A percentile compares a stretch with the other conserved stretches of the same genome.
phyloP scores from a whole-genome alignment of 176 grass and related monocot species.

The Pontederia crassipes region DNA sequence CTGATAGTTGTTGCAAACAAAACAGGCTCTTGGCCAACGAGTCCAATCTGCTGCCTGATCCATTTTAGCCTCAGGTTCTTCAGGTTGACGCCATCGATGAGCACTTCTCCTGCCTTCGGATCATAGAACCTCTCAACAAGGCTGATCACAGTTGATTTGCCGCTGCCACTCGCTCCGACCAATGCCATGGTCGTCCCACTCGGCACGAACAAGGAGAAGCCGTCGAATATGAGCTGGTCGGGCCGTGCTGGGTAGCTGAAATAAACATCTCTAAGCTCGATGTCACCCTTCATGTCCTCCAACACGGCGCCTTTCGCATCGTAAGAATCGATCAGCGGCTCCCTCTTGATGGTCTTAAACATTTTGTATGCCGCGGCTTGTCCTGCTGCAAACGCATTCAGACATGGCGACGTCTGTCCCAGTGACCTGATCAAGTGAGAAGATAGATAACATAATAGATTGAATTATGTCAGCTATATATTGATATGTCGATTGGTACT shows the following conservation, averaged over 20 bases:
- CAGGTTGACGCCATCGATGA: conserved; percentile 56
- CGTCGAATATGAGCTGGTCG: conserved; percentile 42
- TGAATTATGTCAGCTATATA: no score
- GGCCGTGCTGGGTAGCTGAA: conserved; percentile 64
- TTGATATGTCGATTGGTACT: conserved; percentile 19
- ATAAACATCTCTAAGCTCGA: conserved; percentile 49
- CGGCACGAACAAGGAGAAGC: conserved; percentile 47
- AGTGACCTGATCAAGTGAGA: conserved; percentile 31
- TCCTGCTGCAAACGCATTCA: conserved; percentile 76
- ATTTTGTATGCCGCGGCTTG: conserved; percentile 76
- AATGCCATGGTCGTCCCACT: conserved; percentile 51
- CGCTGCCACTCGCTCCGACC: conserved; percentile 62
- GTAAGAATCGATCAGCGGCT: conserved; percentile 58
- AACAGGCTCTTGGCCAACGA: conserved; percentile 61
- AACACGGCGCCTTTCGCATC: conserved; percentile 34
- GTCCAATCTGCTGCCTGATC: conserved; percentile 51
- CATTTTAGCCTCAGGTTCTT: conserved; percentile 45
- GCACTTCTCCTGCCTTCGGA: conserved; percentile 52
- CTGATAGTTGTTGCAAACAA: conserved; percentile 57
- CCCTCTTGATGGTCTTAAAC: conserved; percentile 83
- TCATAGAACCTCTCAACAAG: conserved; percentile 66
- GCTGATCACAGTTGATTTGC: conserved; percentile 61
- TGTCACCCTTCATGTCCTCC: conserved; percentile 63
- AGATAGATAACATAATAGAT: no score
- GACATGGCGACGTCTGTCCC: conserved; percentile 71